phyloP scores from a whole-genome alignment of 2,329 filamentous ascomycete genomes.

The Dendryphion nanum region DNA sequence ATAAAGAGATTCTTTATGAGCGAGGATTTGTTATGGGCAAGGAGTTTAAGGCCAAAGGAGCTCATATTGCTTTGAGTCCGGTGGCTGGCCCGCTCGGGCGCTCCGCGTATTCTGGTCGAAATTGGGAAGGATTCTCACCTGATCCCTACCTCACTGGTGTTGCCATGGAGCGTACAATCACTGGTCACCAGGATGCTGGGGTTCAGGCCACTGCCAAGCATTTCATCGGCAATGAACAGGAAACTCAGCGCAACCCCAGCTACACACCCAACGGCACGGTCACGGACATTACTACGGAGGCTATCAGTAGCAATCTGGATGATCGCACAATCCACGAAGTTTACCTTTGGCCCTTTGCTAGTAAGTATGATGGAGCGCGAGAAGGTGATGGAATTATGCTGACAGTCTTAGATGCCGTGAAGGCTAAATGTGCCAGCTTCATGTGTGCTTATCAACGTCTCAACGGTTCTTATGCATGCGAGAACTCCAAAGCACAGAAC shows the following conservation, averaged over 20 bases:
- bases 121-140: conserved; percentile 45
- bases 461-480: conserved; percentile 36
- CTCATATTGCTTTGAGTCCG: conserved; percentile 50
- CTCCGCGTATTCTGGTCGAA: conserved; percentile 41
- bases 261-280: conserved; percentile 59
- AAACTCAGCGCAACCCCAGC: conserved; percentile 43
- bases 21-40: conserved; percentile 37
- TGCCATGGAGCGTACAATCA: conserved; percentile 41
- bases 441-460: conserved; percentile 57
- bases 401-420: conserved; percentile 60
- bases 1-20: conserved; percentile 38
- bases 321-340: conserved; percentile 66
- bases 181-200: conserved; percentile 41
- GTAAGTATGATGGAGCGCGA: too few species aligned
- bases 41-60: conserved; percentile 37
- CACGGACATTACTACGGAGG: conserved; percentile 48
- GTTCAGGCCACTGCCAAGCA: conserved; percentile 52
- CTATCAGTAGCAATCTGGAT: conserved; percentile 61
- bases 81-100: conserved; percentile 46
- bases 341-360: conserved; percentile 66
- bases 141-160: conserved; percentile 48
- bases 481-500: conserved; percentile 45
- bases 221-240: conserved; percentile 63
- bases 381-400: too few species aligned
- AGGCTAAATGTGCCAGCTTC: conserved; percentile 56